Evolutionary conservation across 345 rosid genomes (phyloP), one percentile per base, ranked within the genome.

Genomic region (Crucihimalaya himalaica): DNA sequence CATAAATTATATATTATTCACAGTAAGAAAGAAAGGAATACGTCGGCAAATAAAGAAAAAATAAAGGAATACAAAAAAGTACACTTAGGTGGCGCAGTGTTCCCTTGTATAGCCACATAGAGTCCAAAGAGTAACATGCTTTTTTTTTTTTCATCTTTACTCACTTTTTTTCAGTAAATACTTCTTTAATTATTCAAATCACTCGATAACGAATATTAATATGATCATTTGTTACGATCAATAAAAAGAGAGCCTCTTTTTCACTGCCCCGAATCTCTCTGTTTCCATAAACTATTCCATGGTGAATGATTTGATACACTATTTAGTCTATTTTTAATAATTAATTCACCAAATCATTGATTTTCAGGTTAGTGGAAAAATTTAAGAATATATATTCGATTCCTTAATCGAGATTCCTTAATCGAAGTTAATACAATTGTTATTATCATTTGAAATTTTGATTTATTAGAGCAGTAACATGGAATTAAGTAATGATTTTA

Each of bases 51-150:
- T 10, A 37, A 11, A 37, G 40, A 37, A 37, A 37, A 37, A 11
- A 37, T 1, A 37, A 37, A 29, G 56, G 46, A 71, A 58, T 55
- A 63, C 45, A 50, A 50, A 64, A 78, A 75, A 69, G 83, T 75
- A 71, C 61, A 53, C 54, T 63, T 71, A 83, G 86, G 87, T 83
- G 90, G 90, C 88, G 89, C 84, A 56, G 74, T 84, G 87, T 81
- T 80, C 86, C 88, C 86, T 71, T 60, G n/a, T 66, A 72, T 40
- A 40, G 72, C 73, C 87, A 76, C 86, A 83, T 68, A 59, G 53
- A 61, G 68, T 57, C 54, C 14, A 52, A 56, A 58, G 81, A 68
- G 71, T 78, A 73, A 73, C 84, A 77, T 65, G 73, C 73, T 50
- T 56, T 51, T 62, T 60, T 28, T 15, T 67, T 47, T 29, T 63